phyloP scores from a whole-genome alignment of 164 flowering plant genomes.

The Annona cherimola region DNA sequence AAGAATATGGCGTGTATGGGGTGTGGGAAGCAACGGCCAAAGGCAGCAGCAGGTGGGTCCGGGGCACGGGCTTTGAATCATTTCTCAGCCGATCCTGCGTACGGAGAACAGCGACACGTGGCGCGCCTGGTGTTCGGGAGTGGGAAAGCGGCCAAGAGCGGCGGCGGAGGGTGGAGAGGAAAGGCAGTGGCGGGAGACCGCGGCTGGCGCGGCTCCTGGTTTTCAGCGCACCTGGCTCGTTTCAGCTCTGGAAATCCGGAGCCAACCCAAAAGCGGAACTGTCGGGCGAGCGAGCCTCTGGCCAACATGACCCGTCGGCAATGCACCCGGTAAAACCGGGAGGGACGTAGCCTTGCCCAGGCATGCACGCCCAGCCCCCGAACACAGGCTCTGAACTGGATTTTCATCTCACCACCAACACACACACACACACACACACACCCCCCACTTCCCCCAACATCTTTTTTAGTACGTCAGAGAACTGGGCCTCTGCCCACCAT shows the following conservation, averaged over 20 bases:
- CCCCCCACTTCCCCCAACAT: too few species aligned
- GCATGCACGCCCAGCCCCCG: too few species aligned
- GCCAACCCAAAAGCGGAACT: not conserved
- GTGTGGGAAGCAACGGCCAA: not conserved
- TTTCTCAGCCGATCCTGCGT: not conserved
- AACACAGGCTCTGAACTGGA: too few species aligned
- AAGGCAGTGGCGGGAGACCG: not conserved
- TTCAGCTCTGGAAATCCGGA: not conserved
- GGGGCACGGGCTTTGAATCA: not conserved
- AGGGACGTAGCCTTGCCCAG: not conserved
- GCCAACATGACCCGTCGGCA: not conserved
- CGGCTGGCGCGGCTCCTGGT: constrained; percentile 1
- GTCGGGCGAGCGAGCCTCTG: not conserved
- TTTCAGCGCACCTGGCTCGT: not conserved
- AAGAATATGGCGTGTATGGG: not conserved
- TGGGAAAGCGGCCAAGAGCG: not conserved
- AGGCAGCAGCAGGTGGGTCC: constrained; percentile 1
- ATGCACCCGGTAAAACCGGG: not conserved
- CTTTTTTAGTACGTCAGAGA: not conserved
- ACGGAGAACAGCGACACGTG: not conserved
- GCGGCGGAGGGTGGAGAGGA: not conserved
- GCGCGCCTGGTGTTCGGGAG: not conserved
- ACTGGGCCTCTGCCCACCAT: not conserved
- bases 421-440: too few species aligned
- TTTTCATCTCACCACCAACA: too few species aligned